Percentiles rank a stretch among this genome's conserved stretches.
phyloP scores from a whole-genome alignment of 352 stramenopile genomes.

The Pythium rishiriense region DNA sequence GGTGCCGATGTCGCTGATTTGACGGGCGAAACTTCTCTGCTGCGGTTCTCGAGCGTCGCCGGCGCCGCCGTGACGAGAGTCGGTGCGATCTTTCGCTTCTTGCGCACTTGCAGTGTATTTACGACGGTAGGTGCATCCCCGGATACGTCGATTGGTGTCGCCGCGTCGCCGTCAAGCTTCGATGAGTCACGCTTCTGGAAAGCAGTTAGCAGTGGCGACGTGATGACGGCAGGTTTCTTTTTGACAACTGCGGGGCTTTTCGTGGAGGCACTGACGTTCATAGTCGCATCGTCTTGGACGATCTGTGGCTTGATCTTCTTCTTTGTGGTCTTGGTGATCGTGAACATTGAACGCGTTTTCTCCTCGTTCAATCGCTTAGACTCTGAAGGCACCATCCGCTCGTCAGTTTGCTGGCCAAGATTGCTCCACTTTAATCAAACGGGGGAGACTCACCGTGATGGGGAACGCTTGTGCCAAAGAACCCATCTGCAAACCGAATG shows the following conservation, averaged over 20 bases:
- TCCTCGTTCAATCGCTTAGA: slow-evolving; percentile 46
- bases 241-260: slow-evolving; percentile 27
- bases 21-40: neutral
- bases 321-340: slow-evolving; percentile 54
- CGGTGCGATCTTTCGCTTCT: slow-evolving; percentile 79
- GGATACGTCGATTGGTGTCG: slow-evolving; percentile 19
- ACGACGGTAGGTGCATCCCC: slow-evolving; percentile 29
- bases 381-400: slow-evolving; percentile 29
- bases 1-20: neutral
- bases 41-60: neutral
- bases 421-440: neutral
- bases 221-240: slow-evolving; percentile 26
- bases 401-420: neutral
- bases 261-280: neutral
- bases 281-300: neutral
- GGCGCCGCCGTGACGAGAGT: slow-evolving; percentile 34
- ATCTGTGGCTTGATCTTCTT: slow-evolving; percentile 45
- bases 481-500: slow-evolving; percentile 87
- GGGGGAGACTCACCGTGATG: slow-evolving; percentile 12
- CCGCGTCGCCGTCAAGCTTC: slow-evolving; percentile 13
- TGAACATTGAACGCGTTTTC: slow-evolving; percentile 60
- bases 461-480: slow-evolving; percentile 56
- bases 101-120: slow-evolving; percentile 77
- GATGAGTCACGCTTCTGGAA: slow-evolving; percentile 28
- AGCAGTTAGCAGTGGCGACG: slow-evolving; percentile 22